A percentile compares a stretch with the other conserved stretches of the same genome.
Evolutionary conservation across 2,329 filamentous ascomycete species (phyloP).

Genomic region (Chaetomiaceae sp.): DNA sequence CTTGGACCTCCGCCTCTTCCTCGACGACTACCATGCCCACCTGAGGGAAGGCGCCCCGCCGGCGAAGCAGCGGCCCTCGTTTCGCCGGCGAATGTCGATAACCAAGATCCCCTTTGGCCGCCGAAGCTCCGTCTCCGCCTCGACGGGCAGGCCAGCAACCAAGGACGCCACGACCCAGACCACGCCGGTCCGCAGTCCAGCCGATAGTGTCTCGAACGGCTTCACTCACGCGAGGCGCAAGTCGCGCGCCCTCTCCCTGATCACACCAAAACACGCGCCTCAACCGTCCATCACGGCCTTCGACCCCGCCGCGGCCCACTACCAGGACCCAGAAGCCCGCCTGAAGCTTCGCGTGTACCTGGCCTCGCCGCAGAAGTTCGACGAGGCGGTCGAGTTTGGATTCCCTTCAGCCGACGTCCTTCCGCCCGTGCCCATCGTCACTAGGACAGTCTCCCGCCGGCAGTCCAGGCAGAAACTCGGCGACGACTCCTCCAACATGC

Average conservation of each 20-base stretch:
- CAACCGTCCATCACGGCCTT: constrained; percentile 49
- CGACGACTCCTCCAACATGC: constrained; percentile 46
- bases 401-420: constrained; percentile 63
- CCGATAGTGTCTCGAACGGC: constrained; percentile 26
- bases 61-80: constrained; percentile 53
- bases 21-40: constrained; percentile 68
- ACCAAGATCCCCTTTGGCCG: constrained; percentile 57
- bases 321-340: constrained; percentile 84
- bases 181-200: constrained; percentile 29
- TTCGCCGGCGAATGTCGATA: constrained; percentile 68
- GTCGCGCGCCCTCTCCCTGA: constrained; percentile 53
- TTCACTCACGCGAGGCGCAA: constrained; percentile 42
- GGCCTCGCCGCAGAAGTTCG: constrained; percentile 88
- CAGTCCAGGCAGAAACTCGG: constrained; percentile 30
- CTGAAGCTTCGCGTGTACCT: constrained; percentile 82
- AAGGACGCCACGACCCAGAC: constrained; percentile 37
- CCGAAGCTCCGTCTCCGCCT: constrained; percentile 49
- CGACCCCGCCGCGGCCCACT: constrained; percentile 73
- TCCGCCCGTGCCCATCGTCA: constrained; percentile 31
- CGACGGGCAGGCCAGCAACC: constrained; percentile 43
- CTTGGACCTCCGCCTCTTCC: constrained; percentile 60
- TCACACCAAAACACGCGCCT: constrained; percentile 44
- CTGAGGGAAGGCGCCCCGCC: constrained; percentile 47
- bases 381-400: constrained; percentile 90
- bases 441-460: constrained; percentile 26